phyloP scores from a whole-genome alignment of 495 filamentous ascomycete species.

The Pyrenula aspistea region DNA sequence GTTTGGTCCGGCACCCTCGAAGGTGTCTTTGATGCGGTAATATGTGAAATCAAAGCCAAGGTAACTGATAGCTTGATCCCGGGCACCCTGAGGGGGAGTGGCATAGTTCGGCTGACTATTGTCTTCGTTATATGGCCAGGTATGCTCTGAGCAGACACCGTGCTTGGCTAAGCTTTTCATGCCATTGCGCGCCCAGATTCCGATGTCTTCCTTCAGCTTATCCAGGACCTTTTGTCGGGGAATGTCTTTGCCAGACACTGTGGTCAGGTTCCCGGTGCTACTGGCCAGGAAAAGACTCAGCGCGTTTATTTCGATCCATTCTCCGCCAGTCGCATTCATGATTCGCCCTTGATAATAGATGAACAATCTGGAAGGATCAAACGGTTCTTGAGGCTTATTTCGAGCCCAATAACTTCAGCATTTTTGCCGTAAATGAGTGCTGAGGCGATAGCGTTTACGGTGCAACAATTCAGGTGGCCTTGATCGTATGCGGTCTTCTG shows the following conservation, averaged over 20 bases:
- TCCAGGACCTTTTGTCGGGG: background rate
- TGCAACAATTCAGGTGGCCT: background rate
- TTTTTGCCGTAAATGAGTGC: background rate
- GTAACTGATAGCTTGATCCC: background rate
- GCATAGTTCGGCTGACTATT: background rate
- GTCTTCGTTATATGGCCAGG: background rate
- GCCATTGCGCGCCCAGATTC: background rate
- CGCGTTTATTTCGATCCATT: background rate
- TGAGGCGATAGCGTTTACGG: background rate
- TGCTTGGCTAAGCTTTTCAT: background rate
- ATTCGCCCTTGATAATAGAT: background rate
- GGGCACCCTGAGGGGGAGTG: background rate
- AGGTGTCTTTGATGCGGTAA: background rate
- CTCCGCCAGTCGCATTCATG: background rate
- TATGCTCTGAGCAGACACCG: background rate
- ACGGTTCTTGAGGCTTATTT: background rate
- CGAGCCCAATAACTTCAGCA: background rate
- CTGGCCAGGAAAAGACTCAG: background rate
- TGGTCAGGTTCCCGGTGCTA: background rate
- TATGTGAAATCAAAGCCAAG: background rate
- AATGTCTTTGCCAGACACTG: background rate
- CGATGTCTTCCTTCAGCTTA: background rate
- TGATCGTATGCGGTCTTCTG: background rate
- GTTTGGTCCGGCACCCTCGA: background rate
- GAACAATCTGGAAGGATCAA: background rate